A percentile compares a stretch with the other conserved stretches of the same genome.
Conservation (phyloP, 345 rosid species). For the Lenwebbia sp. region DNA sequence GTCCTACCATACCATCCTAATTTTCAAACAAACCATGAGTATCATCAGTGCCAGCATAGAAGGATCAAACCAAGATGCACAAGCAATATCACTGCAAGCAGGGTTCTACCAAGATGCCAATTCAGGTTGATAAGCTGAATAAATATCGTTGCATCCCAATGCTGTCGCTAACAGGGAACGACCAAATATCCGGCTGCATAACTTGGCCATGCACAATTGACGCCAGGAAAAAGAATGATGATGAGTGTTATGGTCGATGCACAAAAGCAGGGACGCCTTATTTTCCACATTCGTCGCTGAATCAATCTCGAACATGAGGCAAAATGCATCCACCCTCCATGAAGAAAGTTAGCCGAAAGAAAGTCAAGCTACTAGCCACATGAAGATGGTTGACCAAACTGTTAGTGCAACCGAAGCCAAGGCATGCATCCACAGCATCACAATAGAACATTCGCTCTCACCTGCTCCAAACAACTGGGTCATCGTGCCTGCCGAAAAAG, state of each 20-base stretch:
- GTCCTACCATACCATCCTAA: neutral
- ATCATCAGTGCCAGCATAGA: neutral
- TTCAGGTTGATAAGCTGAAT: neutral
- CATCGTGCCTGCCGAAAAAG: constrained; percentile 21
- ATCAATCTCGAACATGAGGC: neutral
- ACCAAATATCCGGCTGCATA: neutral
- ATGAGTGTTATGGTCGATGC: neutral
- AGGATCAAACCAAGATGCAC: too few relatives aligned
- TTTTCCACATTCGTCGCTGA: neutral
- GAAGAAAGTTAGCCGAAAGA: neutral
- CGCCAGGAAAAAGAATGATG: neutral
- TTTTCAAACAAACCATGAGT: neutral
- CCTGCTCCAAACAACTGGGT: constrained; percentile 29
- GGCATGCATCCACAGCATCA: constrained; percentile 27
- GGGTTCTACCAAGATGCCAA: neutral
- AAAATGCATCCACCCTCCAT: neutral
- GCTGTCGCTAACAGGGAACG: neutral
- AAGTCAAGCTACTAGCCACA: constrained; percentile 16
- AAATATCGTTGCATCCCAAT: neutral
- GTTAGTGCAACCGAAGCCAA: constrained; percentile 32
- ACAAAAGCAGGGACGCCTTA: neutral
- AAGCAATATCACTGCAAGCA: neutral
- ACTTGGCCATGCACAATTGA: neutral
- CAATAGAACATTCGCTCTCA: constrained; percentile 31
- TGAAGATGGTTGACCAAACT: constrained; percentile 32